A percentile compares a stretch with the other conserved stretches of the same genome.
Evolutionary conservation across 768 basidiomycete species (phyloP).

Genomic region (Sarcomyxa edulis): DNA sequence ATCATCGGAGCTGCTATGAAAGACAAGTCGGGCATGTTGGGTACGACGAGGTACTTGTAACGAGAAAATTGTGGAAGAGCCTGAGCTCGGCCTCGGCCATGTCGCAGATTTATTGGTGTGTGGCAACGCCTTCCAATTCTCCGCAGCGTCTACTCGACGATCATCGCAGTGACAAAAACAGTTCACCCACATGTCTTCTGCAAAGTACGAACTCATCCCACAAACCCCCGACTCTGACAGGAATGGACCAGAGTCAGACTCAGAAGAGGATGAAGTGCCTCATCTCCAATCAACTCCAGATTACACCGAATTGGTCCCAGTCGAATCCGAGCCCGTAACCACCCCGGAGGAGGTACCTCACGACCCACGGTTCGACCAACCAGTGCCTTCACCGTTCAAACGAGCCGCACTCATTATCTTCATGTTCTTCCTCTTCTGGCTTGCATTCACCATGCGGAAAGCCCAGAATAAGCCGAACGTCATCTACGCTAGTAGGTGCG

Average conservation of each 20-base stretch:
- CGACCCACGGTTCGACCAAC: constrained; percentile 31
- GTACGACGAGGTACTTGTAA: neutral
- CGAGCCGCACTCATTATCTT: constrained; percentile 37
- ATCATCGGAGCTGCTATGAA: constrained; percentile 73
- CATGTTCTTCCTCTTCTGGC: constrained; percentile 38
- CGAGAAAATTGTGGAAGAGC: neutral
- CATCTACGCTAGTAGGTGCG: constrained; percentile 61
- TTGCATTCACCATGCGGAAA: constrained; percentile 30
- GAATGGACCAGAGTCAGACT: too few relatives aligned
- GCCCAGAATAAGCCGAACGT: constrained; percentile 31
- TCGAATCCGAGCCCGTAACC: too few relatives aligned
- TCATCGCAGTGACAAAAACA: too few relatives aligned
- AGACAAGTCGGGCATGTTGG: constrained; percentile 18
- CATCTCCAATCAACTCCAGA: too few relatives aligned
- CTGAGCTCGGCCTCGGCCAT: neutral
- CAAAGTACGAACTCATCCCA: too few relatives aligned
- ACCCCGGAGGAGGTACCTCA: neutral
- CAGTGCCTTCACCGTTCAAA: constrained; percentile 39
- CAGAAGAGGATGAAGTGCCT: too few relatives aligned
- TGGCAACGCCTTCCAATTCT: too few relatives aligned
- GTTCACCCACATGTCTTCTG: too few relatives aligned
- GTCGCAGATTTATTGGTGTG: too few relatives aligned
- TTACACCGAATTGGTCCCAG: too few relatives aligned
- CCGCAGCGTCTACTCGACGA: too few relatives aligned
- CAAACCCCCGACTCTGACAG: too few relatives aligned